phyloP scores from a whole-genome alignment of 805 yeast genomes.

The Scheffersomyces stipitis region DNA sequence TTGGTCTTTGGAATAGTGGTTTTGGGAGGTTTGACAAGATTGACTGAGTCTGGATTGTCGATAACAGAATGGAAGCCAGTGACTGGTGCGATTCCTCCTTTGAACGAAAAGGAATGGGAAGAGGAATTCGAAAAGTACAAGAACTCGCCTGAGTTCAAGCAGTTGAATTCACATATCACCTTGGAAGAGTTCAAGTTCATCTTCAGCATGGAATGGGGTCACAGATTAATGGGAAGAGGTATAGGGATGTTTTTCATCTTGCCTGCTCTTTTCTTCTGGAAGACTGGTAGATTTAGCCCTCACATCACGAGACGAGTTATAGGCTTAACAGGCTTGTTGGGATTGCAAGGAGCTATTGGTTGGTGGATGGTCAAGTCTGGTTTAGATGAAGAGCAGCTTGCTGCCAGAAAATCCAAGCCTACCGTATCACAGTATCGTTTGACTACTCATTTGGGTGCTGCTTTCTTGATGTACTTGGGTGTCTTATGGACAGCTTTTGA shows the following conservation, averaged over 20 bases:
- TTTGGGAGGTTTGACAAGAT: constrained; percentile 92
- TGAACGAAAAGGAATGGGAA: constrained; percentile 79
- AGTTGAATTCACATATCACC: constrained; percentile 83
- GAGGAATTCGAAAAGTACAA: constrained; percentile 78
- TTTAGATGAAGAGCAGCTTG: constrained; percentile 73
- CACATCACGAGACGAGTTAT: constrained; percentile 67
- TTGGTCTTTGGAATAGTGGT: constrained; percentile 93
- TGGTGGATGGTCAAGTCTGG: constrained; percentile 99
- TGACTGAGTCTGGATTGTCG: constrained; percentile 93
- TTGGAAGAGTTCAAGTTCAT: constrained; percentile 93
- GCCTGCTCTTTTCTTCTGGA: constrained; percentile 84
- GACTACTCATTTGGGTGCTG: constrained; percentile 92
- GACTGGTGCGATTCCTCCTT: constrained; percentile 91
- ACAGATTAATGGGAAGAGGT: constrained; percentile 86
- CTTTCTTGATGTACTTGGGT: constrained; percentile 81
- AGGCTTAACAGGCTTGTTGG: constrained; percentile 75
- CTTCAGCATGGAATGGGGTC: constrained; percentile 97
- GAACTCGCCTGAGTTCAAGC: constrained; percentile 87
- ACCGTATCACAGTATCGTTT: constrained; percentile 94
- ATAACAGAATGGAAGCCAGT: constrained; percentile 99
- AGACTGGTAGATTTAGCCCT: constrained; percentile 60
- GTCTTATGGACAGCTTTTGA: constrained; percentile 90
- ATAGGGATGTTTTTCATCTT: constrained; percentile 80
- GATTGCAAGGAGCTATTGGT: constrained; percentile 93
- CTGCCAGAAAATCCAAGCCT: constrained; percentile 87